Evolutionary conservation across 164 flowering plant species (phyloP).

Genomic region (Nelumbo lutea): DNA sequence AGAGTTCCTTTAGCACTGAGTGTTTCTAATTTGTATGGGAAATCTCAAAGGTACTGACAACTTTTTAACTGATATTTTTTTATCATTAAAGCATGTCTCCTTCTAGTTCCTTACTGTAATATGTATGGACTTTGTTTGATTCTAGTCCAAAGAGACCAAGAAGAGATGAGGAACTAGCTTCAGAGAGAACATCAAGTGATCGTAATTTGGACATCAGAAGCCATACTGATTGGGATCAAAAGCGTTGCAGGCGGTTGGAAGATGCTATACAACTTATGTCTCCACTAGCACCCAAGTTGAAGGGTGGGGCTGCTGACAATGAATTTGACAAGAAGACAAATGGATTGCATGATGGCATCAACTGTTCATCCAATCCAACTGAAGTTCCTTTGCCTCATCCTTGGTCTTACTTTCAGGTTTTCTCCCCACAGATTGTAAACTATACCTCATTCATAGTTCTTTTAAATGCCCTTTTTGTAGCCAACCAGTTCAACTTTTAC

Average conservation of each 20-base stretch:
- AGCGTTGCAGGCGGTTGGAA: conserved; percentile 40
- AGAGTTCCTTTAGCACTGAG: no score
- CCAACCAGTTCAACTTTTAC: not conserved
- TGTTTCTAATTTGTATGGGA: no score
- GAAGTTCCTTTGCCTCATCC: conserved; percentile 39
- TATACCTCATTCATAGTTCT: not conserved
- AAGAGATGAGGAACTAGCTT: conserved; percentile 59
- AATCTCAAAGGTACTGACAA: no score
- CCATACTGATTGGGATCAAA: conserved; percentile 35
- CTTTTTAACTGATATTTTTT: not conserved
- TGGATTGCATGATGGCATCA: conserved; percentile 27
- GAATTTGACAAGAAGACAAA: conserved; percentile 35
- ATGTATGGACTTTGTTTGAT: not conserved
- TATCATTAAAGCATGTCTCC: not conserved
- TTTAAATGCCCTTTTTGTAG: not conserved
- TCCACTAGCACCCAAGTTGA: conserved; percentile 31
- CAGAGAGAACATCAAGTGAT: conserved; percentile 42
- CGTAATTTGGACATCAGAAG: conserved; percentile 26
- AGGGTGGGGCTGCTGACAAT: conserved; percentile 24
- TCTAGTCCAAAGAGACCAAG: conserved; percentile 74
- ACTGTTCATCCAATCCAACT: conserved; percentile 32
- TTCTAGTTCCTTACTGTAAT: not conserved
- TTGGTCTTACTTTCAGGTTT: conserved; percentile 62
- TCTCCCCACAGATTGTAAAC: not conserved
- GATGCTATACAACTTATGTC: conserved; percentile 59